Percentiles rank a stretch among this genome's conserved stretches.
Evolutionary conservation across 139 green algal genomes (phyloP).

Genomic region (Nannochloris sp.): DNA sequence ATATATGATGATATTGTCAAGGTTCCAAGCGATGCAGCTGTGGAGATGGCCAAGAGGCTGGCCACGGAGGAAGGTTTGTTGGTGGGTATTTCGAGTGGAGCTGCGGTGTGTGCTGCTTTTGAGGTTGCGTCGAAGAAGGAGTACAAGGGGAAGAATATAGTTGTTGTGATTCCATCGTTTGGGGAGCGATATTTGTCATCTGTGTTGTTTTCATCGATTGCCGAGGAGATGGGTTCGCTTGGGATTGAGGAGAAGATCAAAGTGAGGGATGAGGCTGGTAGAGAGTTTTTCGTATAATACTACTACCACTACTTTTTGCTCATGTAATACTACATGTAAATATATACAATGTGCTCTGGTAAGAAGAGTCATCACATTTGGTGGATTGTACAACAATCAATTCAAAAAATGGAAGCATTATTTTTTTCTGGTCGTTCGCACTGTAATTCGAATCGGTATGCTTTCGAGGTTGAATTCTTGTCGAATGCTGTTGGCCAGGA

Average conservation of each 20-base stretch:
- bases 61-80: conserved; percentile 63
- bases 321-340: background rate
- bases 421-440: conserved; percentile 9
- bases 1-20: conserved; percentile 83
- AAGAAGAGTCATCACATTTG: too few relatives aligned
- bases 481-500: conserved; percentile 13
- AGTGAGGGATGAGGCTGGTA: conserved; percentile 49
- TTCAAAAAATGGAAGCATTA: background rate
- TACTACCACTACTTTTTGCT: background rate
- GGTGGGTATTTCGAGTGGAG: conserved; percentile 55
- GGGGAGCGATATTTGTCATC: conserved; percentile 59
- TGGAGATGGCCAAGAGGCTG: conserved; percentile 52
- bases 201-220: conserved; percentile 46
- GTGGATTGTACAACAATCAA: too few relatives aligned
- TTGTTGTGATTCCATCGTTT: conserved; percentile 17
- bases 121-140: conserved; percentile 41
- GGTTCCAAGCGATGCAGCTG: conserved; percentile 54
- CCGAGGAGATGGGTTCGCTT: conserved; percentile 51
- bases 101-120: conserved; percentile 32
- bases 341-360: too few relatives aligned
- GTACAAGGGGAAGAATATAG: conserved; percentile 48
- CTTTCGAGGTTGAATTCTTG: conserved; percentile 22
- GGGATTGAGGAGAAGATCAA: conserved; percentile 59
- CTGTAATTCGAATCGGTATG: conserved; percentile 16
- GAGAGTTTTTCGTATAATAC: conserved; percentile 50